A percentile compares a stretch with the other conserved stretches of the same genome.
Conservation (phyloP, 2,329 filamentous ascomycete genomes). For the Hypoxylon sp. region DNA sequence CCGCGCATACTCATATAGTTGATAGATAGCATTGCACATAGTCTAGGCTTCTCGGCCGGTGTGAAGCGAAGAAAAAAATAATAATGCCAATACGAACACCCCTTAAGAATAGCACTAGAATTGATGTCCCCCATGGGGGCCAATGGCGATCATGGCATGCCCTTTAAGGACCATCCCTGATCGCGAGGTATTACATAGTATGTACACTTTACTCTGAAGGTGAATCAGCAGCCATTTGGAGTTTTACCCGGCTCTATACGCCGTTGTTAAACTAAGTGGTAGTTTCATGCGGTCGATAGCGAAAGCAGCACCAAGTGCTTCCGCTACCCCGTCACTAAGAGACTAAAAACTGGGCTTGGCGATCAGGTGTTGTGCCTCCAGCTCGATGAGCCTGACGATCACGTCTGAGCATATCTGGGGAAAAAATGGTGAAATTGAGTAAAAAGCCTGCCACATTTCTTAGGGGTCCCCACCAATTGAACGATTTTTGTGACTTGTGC, state of each 20-base stretch:
- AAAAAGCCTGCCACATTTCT: constrained; percentile 20
- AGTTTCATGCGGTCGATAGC: constrained; percentile 10
- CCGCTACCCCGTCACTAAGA: constrained; percentile 23
- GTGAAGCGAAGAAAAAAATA: constrained; percentile 5
- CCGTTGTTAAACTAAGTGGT: constrained; percentile 14
- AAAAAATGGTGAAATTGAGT: constrained; percentile 39
- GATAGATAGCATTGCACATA: constrained; percentile 14
- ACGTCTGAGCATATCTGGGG: constrained; percentile 45
- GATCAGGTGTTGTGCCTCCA: constrained; percentile 39
- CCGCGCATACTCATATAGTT: constrained; percentile 31
- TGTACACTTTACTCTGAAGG: constrained; percentile 13
- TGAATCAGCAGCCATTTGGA: constrained; percentile 2
- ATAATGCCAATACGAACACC: constrained; percentile 25
- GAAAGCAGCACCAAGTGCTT: constrained; percentile 26
- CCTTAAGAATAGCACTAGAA: constrained; percentile 12
- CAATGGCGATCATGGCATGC: constrained; percentile 37
- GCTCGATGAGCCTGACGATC: constrained; percentile 39
- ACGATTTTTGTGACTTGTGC: constrained; percentile 20
- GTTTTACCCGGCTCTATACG: not conserved
- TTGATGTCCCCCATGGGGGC: constrained; percentile 21
- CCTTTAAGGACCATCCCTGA: constrained; percentile 34
- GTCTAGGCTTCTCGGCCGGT: constrained; percentile 14
- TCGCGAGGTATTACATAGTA: constrained; percentile 26
- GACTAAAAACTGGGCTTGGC: constrained; percentile 32
- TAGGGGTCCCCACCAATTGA: constrained; percentile 28